These are phyloP conservation scores for Sorghum bicolor DNA, from an alignment of 176 grass and related monocot genomes.

Conservation along the genomic window Sorghum_bicolor_NCBIv3 NC_012872.2:27753001-27753500, in stretches of 20 bases:
- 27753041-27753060: conserved; percentile 31
- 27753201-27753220: too few relatives aligned
- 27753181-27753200: too few relatives aligned
- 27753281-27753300: too few relatives aligned
- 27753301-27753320: neutral
- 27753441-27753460: conserved; percentile 8
- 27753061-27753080: conserved; percentile 26
- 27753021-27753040: conserved; percentile 15
- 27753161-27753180: too few relatives aligned
- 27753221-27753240: neutral
- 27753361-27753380: neutral
- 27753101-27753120: neutral
- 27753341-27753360: neutral
- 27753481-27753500: neutral
- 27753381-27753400: neutral
- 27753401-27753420: neutral
- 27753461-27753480: conserved; percentile 25
- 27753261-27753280: neutral
- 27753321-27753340: neutral
- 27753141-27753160: too few relatives aligned
- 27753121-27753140: neutral
- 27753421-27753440: neutral
- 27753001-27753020: neutral
- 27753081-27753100: neutral
- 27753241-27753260: neutral